Conservation (phyloP, 208 protist species). For the Trypanosoma rangeli region DNA sequence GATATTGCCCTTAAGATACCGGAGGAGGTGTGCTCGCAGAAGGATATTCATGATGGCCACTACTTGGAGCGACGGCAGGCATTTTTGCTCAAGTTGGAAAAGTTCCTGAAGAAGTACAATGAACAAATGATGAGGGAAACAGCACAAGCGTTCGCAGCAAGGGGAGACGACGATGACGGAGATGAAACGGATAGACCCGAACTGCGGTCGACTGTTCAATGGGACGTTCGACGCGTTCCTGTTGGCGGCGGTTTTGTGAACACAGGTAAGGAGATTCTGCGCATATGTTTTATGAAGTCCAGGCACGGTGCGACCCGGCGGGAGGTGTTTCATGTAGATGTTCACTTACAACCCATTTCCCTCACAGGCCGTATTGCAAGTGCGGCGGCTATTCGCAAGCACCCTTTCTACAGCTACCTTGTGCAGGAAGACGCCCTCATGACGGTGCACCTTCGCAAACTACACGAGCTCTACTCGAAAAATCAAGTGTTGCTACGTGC, state of each 20-base stretch:
- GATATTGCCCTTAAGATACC: conserved; percentile 77
- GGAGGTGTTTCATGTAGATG: conserved; percentile 66
- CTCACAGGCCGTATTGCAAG: conserved; percentile 53
- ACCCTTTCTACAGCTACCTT: conserved; percentile 79
- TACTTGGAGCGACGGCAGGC: conserved; percentile 69
- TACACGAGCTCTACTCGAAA: conserved; percentile 69
- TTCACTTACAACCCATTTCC: conserved; percentile 65
- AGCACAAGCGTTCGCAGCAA: background rate
- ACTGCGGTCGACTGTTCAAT: conserved; percentile 33
- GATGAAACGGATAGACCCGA: background rate
- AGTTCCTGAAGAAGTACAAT: conserved; percentile 37
- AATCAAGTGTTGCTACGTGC: conserved; percentile 56
- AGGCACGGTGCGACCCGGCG: conserved; percentile 13
- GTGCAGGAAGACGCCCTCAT: conserved; percentile 84
- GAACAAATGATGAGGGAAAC: conserved; percentile 16
- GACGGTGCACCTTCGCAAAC: conserved; percentile 62
- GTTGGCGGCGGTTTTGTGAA: conserved; percentile 67
- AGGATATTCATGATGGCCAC: conserved; percentile 63
- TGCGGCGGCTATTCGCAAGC: conserved; percentile 57
- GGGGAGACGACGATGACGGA: background rate
- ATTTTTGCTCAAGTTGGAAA: conserved; percentile 65
- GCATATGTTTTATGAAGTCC: conserved; percentile 51
- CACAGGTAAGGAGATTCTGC: conserved; percentile 58
- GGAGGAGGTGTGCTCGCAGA: conserved; percentile 44
- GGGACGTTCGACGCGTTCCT: conserved; percentile 45